Percentiles rank a stretch among this genome's conserved stretches.
phyloP scores from a whole-genome alignment of 192 early-diverging fungal genomes.

The Gryganskiella cystojenkinii region DNA sequence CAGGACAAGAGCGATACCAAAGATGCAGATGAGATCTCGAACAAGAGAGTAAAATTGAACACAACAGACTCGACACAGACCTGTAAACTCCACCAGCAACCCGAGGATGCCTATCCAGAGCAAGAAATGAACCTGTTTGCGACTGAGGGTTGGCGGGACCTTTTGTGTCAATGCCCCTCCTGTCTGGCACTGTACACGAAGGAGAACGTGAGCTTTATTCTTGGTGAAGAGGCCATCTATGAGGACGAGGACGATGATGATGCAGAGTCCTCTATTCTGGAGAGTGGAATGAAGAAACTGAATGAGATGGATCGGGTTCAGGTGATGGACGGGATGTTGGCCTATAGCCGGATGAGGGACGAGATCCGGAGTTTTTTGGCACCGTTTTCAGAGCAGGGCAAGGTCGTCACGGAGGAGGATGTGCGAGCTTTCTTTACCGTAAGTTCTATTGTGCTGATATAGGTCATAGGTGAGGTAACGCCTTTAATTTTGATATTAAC shows the following conservation, averaged over 20 bases:
- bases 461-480: too few species aligned
- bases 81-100: constrained; percentile 33
- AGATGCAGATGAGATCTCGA: constrained; percentile 5
- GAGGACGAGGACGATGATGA: constrained; percentile 87
- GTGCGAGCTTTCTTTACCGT: constrained; percentile 80
- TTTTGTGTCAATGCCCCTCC: constrained; percentile 76
- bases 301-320: constrained; percentile 75
- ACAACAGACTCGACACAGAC: constrained; percentile 1
- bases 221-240: constrained; percentile 72
- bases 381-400: constrained; percentile 78
- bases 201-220: constrained; percentile 61
- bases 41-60: constrained; percentile 26
- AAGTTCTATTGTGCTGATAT: too few species aligned
- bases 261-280: constrained; percentile 74
- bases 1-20: neutral
- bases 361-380: constrained; percentile 76
- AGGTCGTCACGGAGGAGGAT: constrained; percentile 78
- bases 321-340: constrained; percentile 82
- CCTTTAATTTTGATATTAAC: neutral
- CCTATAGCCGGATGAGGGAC: constrained; percentile 75
- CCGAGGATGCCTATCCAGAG: constrained; percentile 51
- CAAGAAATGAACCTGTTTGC: constrained; percentile 73
- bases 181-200: constrained; percentile 63
- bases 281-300: constrained; percentile 81
- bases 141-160: constrained; percentile 76